phyloP scores from a whole-genome alignment of 2,329 filamentous ascomycete species.

The Trichophaea hybrida region DNA sequence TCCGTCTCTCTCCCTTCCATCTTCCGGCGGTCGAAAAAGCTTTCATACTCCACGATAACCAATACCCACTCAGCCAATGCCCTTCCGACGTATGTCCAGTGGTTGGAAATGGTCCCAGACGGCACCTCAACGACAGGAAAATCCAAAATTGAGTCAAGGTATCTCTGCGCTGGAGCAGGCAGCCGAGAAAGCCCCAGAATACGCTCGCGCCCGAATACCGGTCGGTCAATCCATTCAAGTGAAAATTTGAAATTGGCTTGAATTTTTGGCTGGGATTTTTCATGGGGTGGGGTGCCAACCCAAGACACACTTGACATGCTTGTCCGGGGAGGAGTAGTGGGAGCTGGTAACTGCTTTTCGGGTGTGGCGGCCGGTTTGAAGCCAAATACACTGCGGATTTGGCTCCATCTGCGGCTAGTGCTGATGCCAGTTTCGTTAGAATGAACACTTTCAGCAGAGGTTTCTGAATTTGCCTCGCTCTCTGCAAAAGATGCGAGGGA shows the following conservation, averaged over 20 bases:
- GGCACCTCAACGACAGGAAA: conserved; percentile 2
- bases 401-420: conserved; percentile 9
- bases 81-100: conserved; percentile 48
- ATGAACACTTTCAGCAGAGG: not conserved
- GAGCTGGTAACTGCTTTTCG: conserved; percentile 1
- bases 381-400: conserved; percentile 17
- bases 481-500: not conserved
- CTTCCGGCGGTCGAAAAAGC: conserved; percentile 61
- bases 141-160: conserved; percentile 35
- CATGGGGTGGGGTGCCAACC: conserved; percentile 7
- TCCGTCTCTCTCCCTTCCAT: conserved; percentile 56
- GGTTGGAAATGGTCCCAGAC: conserved; percentile 7
- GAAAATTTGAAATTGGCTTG: conserved; percentile 47
- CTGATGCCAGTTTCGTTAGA: conserved; percentile 4
- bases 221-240: conserved; percentile 47
- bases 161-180: conserved; percentile 53
- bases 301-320: conserved; percentile 7
- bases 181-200: conserved; percentile 50
- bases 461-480: conserved; percentile 7
- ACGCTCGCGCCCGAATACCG: conserved; percentile 36
- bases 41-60: conserved; percentile 64
- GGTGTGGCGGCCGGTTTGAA: conserved; percentile 9
- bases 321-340: conserved; percentile 9
- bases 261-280: not conserved
- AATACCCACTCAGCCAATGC: conserved; percentile 66